Evolutionary conservation across 176 grass and related monocot genomes (phyloP).

Genomic region (Tuctoria greenei): DNA sequence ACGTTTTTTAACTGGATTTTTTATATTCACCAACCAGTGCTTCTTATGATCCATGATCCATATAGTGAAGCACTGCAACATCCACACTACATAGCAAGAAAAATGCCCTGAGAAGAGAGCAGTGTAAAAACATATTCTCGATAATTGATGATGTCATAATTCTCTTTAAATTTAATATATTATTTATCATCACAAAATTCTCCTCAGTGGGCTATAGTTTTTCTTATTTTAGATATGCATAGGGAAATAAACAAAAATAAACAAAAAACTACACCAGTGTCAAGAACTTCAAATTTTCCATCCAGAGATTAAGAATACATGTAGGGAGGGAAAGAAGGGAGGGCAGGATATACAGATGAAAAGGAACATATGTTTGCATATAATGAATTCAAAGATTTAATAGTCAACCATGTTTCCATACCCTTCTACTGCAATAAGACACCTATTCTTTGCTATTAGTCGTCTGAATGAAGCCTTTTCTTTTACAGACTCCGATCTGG

Average conservation of each 20-base stretch:
- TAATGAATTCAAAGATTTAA: neutral
- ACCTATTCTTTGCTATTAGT: constrained; percentile 80
- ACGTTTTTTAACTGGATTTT: too few species aligned
- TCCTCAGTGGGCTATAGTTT: neutral
- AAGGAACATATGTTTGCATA: constrained; percentile 8
- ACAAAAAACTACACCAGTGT: neutral
- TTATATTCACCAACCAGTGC: too few species aligned
- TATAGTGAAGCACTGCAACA: too few species aligned
- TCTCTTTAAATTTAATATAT: neutral
- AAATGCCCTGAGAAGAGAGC: too few species aligned
- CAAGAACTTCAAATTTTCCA: neutral
- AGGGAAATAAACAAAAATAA: neutral
- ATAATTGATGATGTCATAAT: neutral
- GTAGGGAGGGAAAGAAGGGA: neutral
- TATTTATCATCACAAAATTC: neutral
- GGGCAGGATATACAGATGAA: neutral
- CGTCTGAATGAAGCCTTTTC: constrained; percentile 90
- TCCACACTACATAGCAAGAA: too few species aligned
- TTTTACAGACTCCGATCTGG: constrained; percentile 83
- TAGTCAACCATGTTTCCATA: constrained; percentile 37
- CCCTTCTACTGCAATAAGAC: constrained; percentile 89
- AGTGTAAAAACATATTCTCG: too few species aligned
- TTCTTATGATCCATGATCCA: too few species aligned
- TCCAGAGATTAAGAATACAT: neutral
- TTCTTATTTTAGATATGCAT: neutral